Percentiles rank a stretch among this genome's conserved stretches.
Evolutionary conservation across 2,329 filamentous ascomycete genomes (phyloP).

Genomic region (Colletotrichum lupini): DNA sequence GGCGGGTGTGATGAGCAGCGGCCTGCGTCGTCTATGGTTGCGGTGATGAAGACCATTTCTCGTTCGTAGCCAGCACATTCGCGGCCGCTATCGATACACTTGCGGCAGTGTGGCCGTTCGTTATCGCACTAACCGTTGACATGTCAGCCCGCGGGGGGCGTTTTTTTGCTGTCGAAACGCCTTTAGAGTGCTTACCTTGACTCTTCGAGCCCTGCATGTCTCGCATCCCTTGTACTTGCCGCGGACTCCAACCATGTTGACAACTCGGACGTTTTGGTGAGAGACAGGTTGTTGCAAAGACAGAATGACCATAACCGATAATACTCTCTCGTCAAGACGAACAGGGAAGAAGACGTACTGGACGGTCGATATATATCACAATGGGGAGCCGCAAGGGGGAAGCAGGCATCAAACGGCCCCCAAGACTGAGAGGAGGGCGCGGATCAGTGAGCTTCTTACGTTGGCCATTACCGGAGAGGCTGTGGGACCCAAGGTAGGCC

Average conservation of each 20-base stretch:
- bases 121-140: constrained; percentile 65
- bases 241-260: constrained; percentile 69
- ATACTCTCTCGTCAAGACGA: neutral
- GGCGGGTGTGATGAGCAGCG: constrained; percentile 68
- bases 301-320: constrained; percentile 1
- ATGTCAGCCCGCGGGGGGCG: constrained; percentile 12
- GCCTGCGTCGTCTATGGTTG: constrained; percentile 64
- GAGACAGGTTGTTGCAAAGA: neutral
- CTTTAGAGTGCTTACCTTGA: constrained; percentile 58
- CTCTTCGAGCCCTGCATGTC: constrained; percentile 68
- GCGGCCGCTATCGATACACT: constrained; percentile 67
- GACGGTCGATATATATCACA: constrained; percentile 21
- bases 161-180: constrained; percentile 7
- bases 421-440: neutral
- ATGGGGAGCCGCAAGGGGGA: neutral
- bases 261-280: neutral
- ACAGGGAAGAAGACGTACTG: constrained; percentile 9
- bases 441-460: constrained; percentile 26
- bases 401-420: constrained; percentile 1
- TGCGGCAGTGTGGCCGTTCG: constrained; percentile 68
- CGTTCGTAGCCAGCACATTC: constrained; percentile 72
- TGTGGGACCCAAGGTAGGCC: neutral
- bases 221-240: constrained; percentile 74
- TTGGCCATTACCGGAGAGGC: constrained; percentile 21
- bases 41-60: constrained; percentile 72